These are phyloP conservation scores for Silene vulgaris DNA, from an alignment of 179 eudicot species.

Conservation along the genomic window DNA sequence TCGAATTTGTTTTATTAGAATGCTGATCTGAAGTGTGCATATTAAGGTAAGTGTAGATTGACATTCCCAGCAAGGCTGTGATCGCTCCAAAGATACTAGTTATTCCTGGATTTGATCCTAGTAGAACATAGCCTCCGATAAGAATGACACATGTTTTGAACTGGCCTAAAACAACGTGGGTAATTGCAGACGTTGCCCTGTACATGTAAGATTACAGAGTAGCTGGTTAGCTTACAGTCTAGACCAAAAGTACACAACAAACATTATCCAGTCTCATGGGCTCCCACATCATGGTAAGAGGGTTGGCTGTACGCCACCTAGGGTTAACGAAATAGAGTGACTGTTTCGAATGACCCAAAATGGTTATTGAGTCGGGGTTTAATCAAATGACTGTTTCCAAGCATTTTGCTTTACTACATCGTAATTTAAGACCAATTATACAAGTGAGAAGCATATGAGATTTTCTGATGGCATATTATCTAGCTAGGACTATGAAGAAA, in stretches of 20 bases:
- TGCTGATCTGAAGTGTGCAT: conserved; percentile 40
- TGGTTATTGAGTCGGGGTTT: too few relatives aligned
- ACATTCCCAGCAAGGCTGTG: conserved; percentile 76
- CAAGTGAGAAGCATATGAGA: not conserved
- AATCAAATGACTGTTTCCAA: too few relatives aligned
- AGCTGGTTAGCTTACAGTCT: not conserved
- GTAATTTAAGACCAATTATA: not conserved
- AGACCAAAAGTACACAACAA: not conserved
- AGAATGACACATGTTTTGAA: conserved; percentile 94
- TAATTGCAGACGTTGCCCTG: conserved; percentile 95
- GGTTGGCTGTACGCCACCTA: too few relatives aligned
- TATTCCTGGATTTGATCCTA: conserved; percentile 76
- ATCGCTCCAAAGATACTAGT: conserved; percentile 74
- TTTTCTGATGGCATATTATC: not conserved
- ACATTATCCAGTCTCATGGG: not conserved
- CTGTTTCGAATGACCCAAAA: too few relatives aligned
- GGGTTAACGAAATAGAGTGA: too few relatives aligned
- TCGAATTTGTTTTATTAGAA: conserved; percentile 38
- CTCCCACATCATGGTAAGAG: too few relatives aligned
- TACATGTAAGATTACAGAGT: not conserved
- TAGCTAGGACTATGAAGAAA: not conserved
- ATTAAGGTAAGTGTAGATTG: conserved; percentile 70
- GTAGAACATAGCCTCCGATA: conserved; percentile 69
- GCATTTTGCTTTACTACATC: not conserved
- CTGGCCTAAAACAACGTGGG: conserved; percentile 91